Conservation (phyloP, 2,329 filamentous ascomycete species). For the Didymella sp. region DNA sequence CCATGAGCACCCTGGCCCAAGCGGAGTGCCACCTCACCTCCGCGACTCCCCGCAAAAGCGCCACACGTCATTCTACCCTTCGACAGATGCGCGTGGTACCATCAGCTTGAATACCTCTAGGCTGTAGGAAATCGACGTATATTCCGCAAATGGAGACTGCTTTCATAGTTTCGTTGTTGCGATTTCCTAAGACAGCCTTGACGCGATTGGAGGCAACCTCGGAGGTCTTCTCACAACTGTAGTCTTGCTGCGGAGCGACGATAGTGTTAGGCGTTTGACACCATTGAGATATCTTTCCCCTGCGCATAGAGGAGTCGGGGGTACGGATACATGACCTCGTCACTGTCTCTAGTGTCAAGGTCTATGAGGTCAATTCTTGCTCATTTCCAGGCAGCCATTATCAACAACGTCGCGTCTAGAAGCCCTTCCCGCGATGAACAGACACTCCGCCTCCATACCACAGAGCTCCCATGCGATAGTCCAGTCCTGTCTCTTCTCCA, state of each 20-base stretch:
- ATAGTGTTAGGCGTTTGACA: too few species aligned
- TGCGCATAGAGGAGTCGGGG: neutral
- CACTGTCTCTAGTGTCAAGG: neutral
- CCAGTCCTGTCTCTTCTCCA: conserved; percentile 83
- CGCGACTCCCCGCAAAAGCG: conserved; percentile 11
- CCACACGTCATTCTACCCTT: conserved; percentile 10
- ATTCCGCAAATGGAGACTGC: too few species aligned
- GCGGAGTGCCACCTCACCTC: conserved; percentile 19
- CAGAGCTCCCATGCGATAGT: conserved; percentile 74
- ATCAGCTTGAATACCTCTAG: too few species aligned
- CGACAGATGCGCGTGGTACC: neutral
- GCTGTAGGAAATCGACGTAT: too few species aligned
- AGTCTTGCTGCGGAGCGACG: too few species aligned
- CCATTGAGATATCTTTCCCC: too few species aligned
- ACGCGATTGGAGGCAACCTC: too few species aligned
- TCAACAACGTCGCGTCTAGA: conserved; percentile 32
- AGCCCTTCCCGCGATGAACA: conserved; percentile 62
- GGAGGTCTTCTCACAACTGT: too few species aligned
- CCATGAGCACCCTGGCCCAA: conserved; percentile 15
- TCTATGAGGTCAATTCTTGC: neutral
- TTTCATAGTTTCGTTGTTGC: too few species aligned
- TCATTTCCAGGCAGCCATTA: neutral
- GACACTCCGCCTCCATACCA: conserved; percentile 80
- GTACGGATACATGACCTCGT: neutral
- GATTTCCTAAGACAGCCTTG: too few species aligned